Evolutionary conservation across 352 stramenopile species (phyloP), one percentile per base, ranked within the genome.

Genomic region (Globisporangium spinosum): DNA sequence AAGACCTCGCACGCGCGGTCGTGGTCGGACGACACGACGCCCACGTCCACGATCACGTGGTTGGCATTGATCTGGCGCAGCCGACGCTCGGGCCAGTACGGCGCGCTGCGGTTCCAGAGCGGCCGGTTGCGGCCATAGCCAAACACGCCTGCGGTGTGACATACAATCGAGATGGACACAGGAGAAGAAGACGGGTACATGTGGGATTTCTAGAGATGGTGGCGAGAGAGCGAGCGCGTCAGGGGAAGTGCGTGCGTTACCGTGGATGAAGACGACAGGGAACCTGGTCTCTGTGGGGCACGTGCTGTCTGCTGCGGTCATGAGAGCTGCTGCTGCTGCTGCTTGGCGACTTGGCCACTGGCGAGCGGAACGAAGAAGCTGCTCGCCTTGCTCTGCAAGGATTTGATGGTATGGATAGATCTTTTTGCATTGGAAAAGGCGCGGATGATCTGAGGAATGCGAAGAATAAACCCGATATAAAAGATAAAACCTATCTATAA

Each of bases 1-100:
- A 92, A 92, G 1, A 71, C 64, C 58, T 92, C 84, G 57, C 80
- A 89, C 0, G 80, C 80, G 53, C 84, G 79, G 65, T 92, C 84
- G 65, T 92, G 79, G 62, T 90, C 80, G 5, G 84, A 92, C 4
- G 84, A 88, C 23, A 85, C 70, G 34, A 71, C 62, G 27, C 83
- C 83, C 12, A 91, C 79, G 60, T 90, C 80, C 22, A 89, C 70
- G 1, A 91, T 63, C 32, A 83, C 23, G 56, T 90, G 81, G 70
- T 90, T 90, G 20, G 78, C 69, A 53, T 85, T 79, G 12, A 90
- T 62, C 7, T 58, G 62, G n/a, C 75, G 59, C 12, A 91, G 71
- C 38, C 77, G 73, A 3, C 60, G 59, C 64, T 87, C 76, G 17
- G 83, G 83, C 82, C 82, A 90, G 67, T 89, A 91, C 3, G 81